Percentiles rank a stretch among this genome's conserved stretches.
phyloP scores from a whole-genome alignment of 2,329 filamentous ascomycete genomes.

The Arthrobotrys pseudoclavata region DNA sequence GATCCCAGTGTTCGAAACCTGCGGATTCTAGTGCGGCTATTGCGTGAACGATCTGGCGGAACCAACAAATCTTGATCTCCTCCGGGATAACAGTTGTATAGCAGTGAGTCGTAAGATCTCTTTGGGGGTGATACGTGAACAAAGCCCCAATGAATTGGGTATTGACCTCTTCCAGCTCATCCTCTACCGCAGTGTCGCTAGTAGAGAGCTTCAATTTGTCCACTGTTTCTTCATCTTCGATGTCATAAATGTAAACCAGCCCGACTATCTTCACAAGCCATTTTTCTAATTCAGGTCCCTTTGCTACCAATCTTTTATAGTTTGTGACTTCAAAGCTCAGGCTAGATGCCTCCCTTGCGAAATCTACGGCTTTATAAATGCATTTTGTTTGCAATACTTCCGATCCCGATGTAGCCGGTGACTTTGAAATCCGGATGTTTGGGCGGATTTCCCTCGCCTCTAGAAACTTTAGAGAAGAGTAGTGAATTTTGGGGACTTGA shows the following conservation, averaged over 20 bases:
- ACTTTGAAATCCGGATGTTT: constrained; percentile 53
- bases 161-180: constrained; percentile 40
- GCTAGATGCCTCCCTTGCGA: constrained; percentile 46
- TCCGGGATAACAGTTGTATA: constrained; percentile 38
- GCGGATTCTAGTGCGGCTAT: constrained; percentile 51
- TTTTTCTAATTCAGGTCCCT: constrained; percentile 39
- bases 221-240: constrained; percentile 28
- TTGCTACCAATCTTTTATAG: constrained; percentile 51
- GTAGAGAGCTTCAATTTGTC: neutral
- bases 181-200: constrained; percentile 32
- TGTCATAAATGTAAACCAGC: constrained; percentile 49
- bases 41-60: constrained; percentile 46
- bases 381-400: constrained; percentile 35
- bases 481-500: constrained; percentile 45
- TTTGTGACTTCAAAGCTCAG: constrained; percentile 57
- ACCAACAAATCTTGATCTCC: constrained; percentile 55
- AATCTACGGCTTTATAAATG: constrained; percentile 54
- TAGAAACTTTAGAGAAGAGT: constrained; percentile 41
- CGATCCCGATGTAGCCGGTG: constrained; percentile 7
- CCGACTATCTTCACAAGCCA: constrained; percentile 53
- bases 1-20: constrained; percentile 57
- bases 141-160: constrained; percentile 55
- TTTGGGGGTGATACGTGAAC: constrained; percentile 47
- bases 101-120: constrained; percentile 43
- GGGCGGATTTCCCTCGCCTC: constrained; percentile 55